Evolutionary conservation across 495 filamentous ascomycete genomes (phyloP).

Genomic region (Aspergillus egyptiacus): DNA sequence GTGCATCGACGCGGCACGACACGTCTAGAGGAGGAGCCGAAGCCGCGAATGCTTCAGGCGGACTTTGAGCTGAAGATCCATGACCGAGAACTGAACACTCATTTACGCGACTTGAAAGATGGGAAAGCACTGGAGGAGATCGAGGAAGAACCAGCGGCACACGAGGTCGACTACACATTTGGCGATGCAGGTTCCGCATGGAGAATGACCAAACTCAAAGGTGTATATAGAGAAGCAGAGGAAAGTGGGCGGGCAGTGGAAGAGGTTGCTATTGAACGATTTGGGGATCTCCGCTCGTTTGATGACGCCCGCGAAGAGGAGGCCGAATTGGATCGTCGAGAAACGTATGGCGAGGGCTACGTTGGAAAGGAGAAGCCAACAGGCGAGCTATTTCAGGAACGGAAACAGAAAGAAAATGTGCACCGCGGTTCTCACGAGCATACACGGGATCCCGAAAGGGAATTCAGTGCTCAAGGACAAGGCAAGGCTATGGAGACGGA

Average conservation of each 20-base stretch:
- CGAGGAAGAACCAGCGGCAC: constrained; percentile 47
- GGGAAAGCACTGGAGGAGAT: constrained; percentile 49
- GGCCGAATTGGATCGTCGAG: constrained; percentile 79
- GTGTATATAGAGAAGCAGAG: constrained; percentile 74
- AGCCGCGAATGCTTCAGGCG: constrained; percentile 49
- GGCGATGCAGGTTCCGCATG: constrained; percentile 86
- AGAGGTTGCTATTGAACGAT: constrained; percentile 74
- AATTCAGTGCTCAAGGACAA: constrained; percentile 39
- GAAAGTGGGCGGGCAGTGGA: constrained; percentile 66
- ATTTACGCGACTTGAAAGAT: constrained; percentile 58
- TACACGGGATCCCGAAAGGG: constrained; percentile 31
- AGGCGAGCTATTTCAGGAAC: constrained; percentile 78
- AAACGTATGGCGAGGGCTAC: constrained; percentile 79
- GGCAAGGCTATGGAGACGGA: constrained; percentile 39
- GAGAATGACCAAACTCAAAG: constrained; percentile 91
- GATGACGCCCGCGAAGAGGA: constrained; percentile 95
- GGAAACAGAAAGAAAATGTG: constrained; percentile 50
- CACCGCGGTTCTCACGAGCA: constrained; percentile 30
- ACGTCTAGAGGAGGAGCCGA: constrained; percentile 31
- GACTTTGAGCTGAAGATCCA: constrained; percentile 75
- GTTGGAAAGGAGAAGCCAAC: constrained; percentile 82
- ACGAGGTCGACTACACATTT: constrained; percentile 76
- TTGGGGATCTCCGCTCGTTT: constrained; percentile 75
- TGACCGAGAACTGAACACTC: constrained; percentile 70
- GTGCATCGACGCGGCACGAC: constrained; percentile 57